Base-by-base conservation (phyloP, 2,329 filamentous ascomycete genomes). In the Aspergillus fijiensis region DNA sequence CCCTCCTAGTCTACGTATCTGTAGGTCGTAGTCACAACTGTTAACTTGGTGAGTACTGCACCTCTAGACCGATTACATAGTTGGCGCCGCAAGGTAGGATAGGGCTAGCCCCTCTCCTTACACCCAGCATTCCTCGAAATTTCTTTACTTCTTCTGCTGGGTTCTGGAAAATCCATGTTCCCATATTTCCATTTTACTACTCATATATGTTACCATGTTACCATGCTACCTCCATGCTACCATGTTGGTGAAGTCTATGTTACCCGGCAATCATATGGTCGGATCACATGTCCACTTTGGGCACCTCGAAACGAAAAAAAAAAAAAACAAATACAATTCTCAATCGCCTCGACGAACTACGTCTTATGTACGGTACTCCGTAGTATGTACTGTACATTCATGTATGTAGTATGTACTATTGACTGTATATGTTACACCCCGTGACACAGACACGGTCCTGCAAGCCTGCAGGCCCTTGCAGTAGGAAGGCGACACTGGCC, bases 401-500 rank as follows among this genome's bases (percentile, higher is more conserved):
- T 23, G 23, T 23, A 23, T 23, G 27, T 29, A 9, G 7, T 29
- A 29, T 29, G 7, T 29, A 21, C 21, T 25, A 49, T 27, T 14
- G 11, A 49, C 5, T 49, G 48, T 25, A 29, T 29, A 29, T 9
- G 27, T 21, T 14, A 14, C 25, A 25, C 14, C 31, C 55, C 52
- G 61, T 63, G 59, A 59, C 56, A 61, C 61, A 61, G 60, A 60
- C 45, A 56, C 33, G 35, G 55, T 59, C 35, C 51, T 63, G 61
- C 61, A 58, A 48, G 35, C 45, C 60, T 59, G 59, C 56, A 63
- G 53, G 59, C 59, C 59, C 59, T 61, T 63, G 59, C 61, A 63
- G 61, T 19, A 45, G 39, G 39, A 45, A 19, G 39, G 39, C 39
- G 16, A 45, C 39, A 33, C 55, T 19, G 23, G 48, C 33, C 49